Evolutionary conservation across 768 basidiomycete species (phyloP), one percentile per base, ranked within the genome.

Genomic region (Cystobasidium onofrii): DNA sequence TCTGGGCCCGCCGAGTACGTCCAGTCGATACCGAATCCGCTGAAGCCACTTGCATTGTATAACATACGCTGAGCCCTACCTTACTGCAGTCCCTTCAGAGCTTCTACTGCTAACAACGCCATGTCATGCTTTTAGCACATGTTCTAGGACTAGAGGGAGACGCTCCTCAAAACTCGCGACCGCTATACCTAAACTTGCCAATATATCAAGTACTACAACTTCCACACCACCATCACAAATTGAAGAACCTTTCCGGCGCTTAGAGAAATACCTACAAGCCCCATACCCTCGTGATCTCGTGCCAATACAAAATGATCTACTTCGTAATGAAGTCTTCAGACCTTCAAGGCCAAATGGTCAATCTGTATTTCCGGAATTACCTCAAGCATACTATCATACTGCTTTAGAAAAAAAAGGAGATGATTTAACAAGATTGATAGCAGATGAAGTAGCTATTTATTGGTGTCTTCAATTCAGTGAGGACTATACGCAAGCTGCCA

Each of bases 291-390:
- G n/a, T 52, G 9, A 60, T 31, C 27, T 71, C 69, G 7, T 71
- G 33, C 54, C 29, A 7, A 57, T 71, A 23, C 23, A 36, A 10
- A 71, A 71, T 31, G 34, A 55, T 4, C 29, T 36, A 17, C 43
- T 71, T 13, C 55, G 69, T 2, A 41, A 60, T 31, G 69, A 71
- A 31, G 55, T 71, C 54, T 71, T 71, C 36, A 46, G 69, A 29
- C 1, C 10, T 10, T 10, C 9, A 18, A 1, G 34, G n/a, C 25
- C 25, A 3, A 34, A 25, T 18, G 27, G 25, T 13, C 50, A 52
- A 46, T 13, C 33, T n/a, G n/a, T n/a, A 13, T 20, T 12, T 13
- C 3, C 12, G 10, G n/a, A 55, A 31, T 12, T 60, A 9, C 55
- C 52, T 2, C 29, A 33, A 12, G 36, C 43, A n/a, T 71, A 44